phyloP scores from a whole-genome alignment of 2,329 filamentous ascomycete species.

The Microcera coccophila region DNA sequence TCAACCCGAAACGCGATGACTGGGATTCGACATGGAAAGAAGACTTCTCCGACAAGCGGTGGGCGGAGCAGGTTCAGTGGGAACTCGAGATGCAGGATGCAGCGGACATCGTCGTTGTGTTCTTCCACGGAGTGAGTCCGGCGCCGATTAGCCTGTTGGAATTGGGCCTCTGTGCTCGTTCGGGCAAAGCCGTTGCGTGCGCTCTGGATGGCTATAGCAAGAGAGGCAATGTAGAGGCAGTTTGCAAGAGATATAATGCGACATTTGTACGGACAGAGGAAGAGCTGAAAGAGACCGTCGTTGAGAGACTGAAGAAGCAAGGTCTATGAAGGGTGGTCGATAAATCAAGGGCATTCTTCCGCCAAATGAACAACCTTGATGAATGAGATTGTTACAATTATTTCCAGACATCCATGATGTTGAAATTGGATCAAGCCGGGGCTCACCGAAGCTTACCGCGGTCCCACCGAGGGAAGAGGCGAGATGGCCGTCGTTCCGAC shows the following conservation, averaged over 20 bases:
- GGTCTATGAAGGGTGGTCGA: background rate
- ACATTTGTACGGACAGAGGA: slow-evolving; percentile 41
- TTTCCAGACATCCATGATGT: too few species aligned
- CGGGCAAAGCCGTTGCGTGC: slow-evolving; percentile 48
- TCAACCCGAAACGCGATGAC: slow-evolving; percentile 53
- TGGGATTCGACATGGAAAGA: slow-evolving; percentile 55
- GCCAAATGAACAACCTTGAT: too few species aligned
- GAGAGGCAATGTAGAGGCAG: slow-evolving; percentile 57
- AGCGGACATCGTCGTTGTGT: slow-evolving; percentile 54
- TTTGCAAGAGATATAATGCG: slow-evolving; percentile 48
- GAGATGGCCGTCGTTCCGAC: background rate
- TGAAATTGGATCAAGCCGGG: too few species aligned
- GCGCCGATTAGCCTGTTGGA: slow-evolving; percentile 59
- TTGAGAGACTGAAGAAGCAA: background rate
- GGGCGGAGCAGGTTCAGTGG: slow-evolving; percentile 56
- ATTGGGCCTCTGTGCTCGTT: slow-evolving; percentile 50
- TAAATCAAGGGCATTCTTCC: too few species aligned
- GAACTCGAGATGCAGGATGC: slow-evolving; percentile 54
- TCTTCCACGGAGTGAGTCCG: slow-evolving; percentile 49
- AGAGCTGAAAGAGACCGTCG: slow-evolving; percentile 30
- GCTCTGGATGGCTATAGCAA: slow-evolving; percentile 52
- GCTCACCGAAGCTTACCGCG: background rate
- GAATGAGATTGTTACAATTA: too few species aligned
- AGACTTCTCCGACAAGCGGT: slow-evolving; percentile 43
- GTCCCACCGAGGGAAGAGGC: background rate